These are phyloP conservation scores for Vinca minor DNA, from an alignment of 257 asterid genomes.

Conservation along the genomic window DNA sequence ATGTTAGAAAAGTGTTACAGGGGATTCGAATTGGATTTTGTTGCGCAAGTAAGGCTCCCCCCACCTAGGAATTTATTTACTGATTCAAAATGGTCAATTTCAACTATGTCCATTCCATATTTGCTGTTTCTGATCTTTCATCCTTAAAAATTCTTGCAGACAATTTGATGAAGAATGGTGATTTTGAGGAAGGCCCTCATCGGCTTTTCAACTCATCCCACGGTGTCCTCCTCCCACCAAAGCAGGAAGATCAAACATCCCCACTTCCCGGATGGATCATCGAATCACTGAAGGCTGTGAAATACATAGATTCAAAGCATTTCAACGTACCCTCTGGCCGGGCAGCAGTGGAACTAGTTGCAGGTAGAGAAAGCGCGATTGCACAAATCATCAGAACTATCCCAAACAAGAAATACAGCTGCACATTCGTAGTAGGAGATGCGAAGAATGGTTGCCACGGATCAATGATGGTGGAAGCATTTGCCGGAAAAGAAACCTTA, in stretches of 20 bases:
- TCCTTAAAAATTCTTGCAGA: slow-evolving; percentile 26
- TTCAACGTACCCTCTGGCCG: slow-evolving; percentile 66
- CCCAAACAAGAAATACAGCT: slow-evolving; percentile 40
- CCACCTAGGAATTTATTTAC: too few relatives aligned
- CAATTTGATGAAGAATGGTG: slow-evolving; percentile 58
- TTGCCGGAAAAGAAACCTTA: slow-evolving; percentile 43
- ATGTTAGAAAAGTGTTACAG: too few relatives aligned
- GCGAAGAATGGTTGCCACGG: slow-evolving; percentile 77
- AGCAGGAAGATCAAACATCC: slow-evolving; percentile 54
- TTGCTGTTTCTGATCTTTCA: not conserved
- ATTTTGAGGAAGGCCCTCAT: slow-evolving; percentile 85
- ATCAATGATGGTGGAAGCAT: slow-evolving; percentile 76
- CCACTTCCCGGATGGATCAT: slow-evolving; percentile 93
- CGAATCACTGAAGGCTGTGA: slow-evolving; percentile 65
- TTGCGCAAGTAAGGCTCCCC: too few relatives aligned
- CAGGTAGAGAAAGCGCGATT: slow-evolving; percentile 75
- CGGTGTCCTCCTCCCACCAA: slow-evolving; percentile 81
- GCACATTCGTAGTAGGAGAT: slow-evolving; percentile 54
- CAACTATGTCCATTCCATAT: not conserved
- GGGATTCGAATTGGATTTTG: too few relatives aligned
- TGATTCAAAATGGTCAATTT: too few relatives aligned
- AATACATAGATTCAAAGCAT: slow-evolving; percentile 54
- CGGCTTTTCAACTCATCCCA: slow-evolving; percentile 50
- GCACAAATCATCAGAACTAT: slow-evolving; percentile 61
- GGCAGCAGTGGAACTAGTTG: slow-evolving; percentile 67